phyloP scores from a whole-genome alignment of 805 yeast genomes.

The Yarrowia hollandica region DNA sequence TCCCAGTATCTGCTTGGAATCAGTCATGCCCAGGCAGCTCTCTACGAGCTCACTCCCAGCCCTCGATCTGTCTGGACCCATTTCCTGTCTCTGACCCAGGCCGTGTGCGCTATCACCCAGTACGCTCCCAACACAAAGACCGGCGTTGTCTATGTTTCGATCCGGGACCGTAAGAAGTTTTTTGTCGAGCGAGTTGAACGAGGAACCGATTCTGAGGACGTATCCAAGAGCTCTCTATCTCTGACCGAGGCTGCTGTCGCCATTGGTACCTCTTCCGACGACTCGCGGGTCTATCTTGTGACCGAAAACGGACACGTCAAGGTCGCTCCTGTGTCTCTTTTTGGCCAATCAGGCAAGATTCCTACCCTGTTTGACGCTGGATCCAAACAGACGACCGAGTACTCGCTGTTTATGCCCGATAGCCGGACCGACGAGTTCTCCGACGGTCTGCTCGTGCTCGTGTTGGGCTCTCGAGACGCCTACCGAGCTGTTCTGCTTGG shows the following conservation, averaged over 20 bases:
- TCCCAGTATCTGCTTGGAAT: conserved; percentile 36
- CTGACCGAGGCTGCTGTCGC: conserved; percentile 2
- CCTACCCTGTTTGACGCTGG: conserved; percentile 24
- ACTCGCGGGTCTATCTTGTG: conserved; percentile 8
- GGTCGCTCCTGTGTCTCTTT: conserved; percentile 16
- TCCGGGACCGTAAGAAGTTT: conserved; percentile 38
- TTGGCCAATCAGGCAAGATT: conserved; percentile 15
- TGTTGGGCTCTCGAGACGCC: conserved; percentile 11
- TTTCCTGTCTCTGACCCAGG: conserved; percentile 40
- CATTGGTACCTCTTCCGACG: conserved; percentile 3
- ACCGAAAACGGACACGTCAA: conserved; percentile 11
- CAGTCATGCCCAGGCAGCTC: conserved; percentile 38
- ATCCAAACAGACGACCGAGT: conserved; percentile 15
- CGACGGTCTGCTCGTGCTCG: conserved; percentile 15
- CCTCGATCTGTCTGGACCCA: conserved; percentile 41
- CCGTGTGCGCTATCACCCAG: conserved; percentile 36
- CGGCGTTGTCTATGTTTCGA: conserved; percentile 35
- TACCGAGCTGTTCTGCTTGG: conserved; percentile 21
- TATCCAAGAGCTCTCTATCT: conserved; percentile 9
- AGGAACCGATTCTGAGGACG: not conserved
- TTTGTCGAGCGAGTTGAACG: conserved; percentile 30
- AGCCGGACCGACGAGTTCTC: conserved; percentile 18
- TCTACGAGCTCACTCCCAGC: conserved; percentile 38
- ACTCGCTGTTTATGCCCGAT: conserved; percentile 17
- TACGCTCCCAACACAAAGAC: conserved; percentile 15